phyloP scores from a whole-genome alignment of 2,329 filamentous ascomycete species.

The Beauveria sp. region DNA sequence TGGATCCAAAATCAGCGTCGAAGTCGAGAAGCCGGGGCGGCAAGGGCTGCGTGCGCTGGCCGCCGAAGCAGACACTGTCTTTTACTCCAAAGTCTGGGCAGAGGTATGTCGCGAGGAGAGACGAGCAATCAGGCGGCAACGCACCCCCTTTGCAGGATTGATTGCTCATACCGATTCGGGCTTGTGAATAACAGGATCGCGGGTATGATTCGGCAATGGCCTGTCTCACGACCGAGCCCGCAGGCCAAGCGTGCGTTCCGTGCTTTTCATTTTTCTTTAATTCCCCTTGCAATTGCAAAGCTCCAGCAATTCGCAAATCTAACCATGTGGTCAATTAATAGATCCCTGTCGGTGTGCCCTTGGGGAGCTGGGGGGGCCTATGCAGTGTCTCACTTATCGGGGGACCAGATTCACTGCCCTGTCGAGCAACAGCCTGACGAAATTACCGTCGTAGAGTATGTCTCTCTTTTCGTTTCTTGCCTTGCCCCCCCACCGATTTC shows the following conservation, averaged over 20 bases:
- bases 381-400: conserved; percentile 22
- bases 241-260: conserved; percentile 36
- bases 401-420: conserved; percentile 27
- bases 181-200: conserved; percentile 19
- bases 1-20: conserved; percentile 53
- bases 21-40: conserved; percentile 63
- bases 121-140: background rate
- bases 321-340: conserved; percentile 16
- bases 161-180: background rate
- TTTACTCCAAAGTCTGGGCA: conserved; percentile 63
- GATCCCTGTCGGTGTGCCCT: conserved; percentile 47
- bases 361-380: conserved; percentile 47
- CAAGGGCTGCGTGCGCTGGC: conserved; percentile 52
- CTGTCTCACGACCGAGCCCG: conserved; percentile 40
- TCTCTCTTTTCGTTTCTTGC: background rate
- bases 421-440: conserved; percentile 31
- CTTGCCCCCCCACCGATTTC: background rate
- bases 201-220: conserved; percentile 39
- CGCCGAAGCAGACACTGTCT: conserved; percentile 59
- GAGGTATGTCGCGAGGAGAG: conserved; percentile 39
- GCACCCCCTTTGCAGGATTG: background rate
- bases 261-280: background rate
- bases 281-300: background rate
- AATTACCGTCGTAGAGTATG: conserved; percentile 50
- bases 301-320: background rate